Conservation (phyloP, 257 asterid species). For the Henckelia pumila region DNA sequence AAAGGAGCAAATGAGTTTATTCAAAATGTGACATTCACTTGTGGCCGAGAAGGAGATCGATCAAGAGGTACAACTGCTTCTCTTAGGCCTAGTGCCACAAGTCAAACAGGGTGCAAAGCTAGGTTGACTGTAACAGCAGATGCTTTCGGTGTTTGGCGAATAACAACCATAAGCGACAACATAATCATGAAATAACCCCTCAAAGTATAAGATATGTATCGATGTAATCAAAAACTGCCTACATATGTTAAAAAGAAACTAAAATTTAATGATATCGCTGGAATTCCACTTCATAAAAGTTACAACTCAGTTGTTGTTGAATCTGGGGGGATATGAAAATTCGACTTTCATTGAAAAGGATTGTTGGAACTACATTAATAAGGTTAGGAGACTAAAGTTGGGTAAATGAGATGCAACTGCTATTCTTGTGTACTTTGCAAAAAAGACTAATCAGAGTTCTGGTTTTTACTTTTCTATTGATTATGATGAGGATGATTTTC, state of each 20-base stretch:
- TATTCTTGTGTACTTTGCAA: neutral
- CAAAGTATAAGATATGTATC: neutral
- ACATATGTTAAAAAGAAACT: neutral
- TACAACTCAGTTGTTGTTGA: neutral
- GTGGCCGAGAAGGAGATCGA: neutral
- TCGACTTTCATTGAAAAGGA: neutral
- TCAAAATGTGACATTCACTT: neutral
- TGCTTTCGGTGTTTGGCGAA: neutral
- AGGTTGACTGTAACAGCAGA: neutral
- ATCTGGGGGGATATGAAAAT: neutral
- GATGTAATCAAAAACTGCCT: neutral
- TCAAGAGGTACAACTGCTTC: neutral
- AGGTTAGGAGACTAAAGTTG: neutral
- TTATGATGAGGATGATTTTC: too few species aligned
- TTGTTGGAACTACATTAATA: neutral
- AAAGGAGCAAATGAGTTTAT: neutral
- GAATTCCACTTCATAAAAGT: neutral
- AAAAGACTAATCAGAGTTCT: neutral
- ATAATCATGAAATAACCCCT: neutral
- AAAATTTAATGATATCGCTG: neutral
- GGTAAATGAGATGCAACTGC: neutral
- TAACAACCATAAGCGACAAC: neutral
- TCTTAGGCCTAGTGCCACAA: too few species aligned
- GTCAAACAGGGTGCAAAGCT: neutral
- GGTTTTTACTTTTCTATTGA: neutral